Evolutionary conservation across 345 rosid species (phyloP).

Genomic region (Geranium brycei): DNA sequence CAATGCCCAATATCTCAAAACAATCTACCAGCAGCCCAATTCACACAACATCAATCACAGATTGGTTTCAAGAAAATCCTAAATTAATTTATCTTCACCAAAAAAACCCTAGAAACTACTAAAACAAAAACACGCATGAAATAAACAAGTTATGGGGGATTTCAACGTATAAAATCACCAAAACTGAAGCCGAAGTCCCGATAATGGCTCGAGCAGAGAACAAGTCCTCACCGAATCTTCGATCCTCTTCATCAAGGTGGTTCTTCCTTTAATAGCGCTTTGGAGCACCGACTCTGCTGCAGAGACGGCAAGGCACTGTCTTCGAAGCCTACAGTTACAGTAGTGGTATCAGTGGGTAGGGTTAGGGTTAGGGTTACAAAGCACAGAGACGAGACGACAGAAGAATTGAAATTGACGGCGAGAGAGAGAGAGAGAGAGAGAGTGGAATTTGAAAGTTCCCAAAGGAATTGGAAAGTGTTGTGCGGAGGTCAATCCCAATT

Average conservation of each 20-base stretch:
- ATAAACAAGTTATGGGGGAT: background rate
- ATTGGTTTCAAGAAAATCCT: background rate
- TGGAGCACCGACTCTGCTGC: background rate
- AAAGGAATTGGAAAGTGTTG: background rate
- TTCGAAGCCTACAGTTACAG: background rate
- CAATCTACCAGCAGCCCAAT: background rate
- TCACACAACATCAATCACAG: background rate
- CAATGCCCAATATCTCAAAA: background rate
- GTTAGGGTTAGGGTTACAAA: background rate
- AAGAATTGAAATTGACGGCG: background rate
- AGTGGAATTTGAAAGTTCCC: background rate
- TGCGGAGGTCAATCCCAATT: background rate
- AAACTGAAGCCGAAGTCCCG: background rate
- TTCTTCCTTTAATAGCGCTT: background rate
- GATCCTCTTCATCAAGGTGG: background rate
- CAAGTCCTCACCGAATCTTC: background rate
- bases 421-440: background rate
- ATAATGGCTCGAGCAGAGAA: background rate
- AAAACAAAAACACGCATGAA: too few species aligned
- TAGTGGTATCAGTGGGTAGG: background rate
- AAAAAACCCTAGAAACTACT: too few species aligned
- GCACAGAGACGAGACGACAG: background rate
- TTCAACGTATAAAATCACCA: background rate
- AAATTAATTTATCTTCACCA: too few species aligned
- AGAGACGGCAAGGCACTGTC: background rate